Evolutionary conservation across 140 eudicot species (phyloP).

Genomic region (Stevia rebaudiana): DNA sequence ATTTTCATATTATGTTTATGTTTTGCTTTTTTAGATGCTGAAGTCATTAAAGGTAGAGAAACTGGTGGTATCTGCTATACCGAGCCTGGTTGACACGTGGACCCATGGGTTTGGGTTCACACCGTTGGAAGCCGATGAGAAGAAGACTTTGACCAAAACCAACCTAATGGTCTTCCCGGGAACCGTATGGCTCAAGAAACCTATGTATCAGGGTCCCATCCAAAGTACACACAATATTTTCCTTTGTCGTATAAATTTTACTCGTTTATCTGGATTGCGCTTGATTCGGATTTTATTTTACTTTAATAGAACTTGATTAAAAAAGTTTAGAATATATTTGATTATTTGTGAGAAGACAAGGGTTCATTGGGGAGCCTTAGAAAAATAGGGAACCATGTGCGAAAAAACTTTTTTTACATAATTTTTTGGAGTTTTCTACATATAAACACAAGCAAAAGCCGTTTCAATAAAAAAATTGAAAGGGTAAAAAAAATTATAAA

Average conservation of each 20-base stretch:
- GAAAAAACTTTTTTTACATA: too few species aligned
- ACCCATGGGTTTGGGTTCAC: constrained; percentile 78
- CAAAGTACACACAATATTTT: constrained; percentile 32
- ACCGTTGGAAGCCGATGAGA: constrained; percentile 72
- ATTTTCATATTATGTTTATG: background rate
- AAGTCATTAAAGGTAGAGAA: constrained; percentile 73
- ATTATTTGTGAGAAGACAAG: too few species aligned
- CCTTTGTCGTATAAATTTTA: constrained; percentile 1
- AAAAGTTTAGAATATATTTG: too few species aligned
- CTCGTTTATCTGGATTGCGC: background rate
- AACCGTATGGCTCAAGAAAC: constrained; percentile 79
- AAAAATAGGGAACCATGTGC: too few species aligned
- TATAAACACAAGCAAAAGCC: too few species aligned
- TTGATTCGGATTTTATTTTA: background rate
- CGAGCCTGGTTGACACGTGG: constrained; percentile 87
- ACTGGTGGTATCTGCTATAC: constrained; percentile 83
- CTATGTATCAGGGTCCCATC: constrained; percentile 31
- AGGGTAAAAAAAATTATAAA: too few species aligned
- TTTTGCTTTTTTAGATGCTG: constrained; percentile 48
- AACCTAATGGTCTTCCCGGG: constrained; percentile 95
- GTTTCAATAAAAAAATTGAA: too few species aligned
- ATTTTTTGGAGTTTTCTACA: too few species aligned
- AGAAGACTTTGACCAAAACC: constrained; percentile 46
- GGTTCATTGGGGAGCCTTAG: too few species aligned
- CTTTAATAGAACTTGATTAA: background rate